Conservation (phyloP, 2,329 filamentous ascomycete genomes). For the Scedosporium minutisporum region DNA sequence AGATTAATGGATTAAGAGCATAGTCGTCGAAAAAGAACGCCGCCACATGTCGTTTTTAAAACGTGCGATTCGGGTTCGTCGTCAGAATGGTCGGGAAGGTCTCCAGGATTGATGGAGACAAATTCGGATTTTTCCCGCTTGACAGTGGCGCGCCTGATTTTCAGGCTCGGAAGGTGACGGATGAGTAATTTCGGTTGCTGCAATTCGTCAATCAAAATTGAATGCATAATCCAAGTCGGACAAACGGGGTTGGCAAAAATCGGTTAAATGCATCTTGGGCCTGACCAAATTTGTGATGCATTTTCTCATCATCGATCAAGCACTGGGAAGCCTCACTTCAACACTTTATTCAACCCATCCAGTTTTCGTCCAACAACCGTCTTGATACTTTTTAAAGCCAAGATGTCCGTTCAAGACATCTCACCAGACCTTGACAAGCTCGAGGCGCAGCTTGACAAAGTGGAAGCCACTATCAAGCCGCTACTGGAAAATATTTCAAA, state of each 20-base stretch:
- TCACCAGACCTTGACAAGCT: constrained; percentile 62
- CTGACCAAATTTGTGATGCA: too few species aligned
- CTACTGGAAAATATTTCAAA: constrained; percentile 58
- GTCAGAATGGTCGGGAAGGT: not conserved
- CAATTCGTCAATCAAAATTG: not conserved
- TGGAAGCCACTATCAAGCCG: constrained; percentile 67
- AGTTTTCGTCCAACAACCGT: not conserved
- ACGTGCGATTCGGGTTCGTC: not conserved
- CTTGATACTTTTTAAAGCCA: not conserved
- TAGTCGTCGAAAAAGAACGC: not conserved
- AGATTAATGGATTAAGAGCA: not conserved
- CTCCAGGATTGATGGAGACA: not conserved
- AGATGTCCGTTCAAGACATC: constrained; percentile 44
- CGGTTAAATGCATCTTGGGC: not conserved
- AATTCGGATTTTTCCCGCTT: not conserved
- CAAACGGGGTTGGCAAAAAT: not conserved
- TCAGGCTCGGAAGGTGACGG: not conserved
- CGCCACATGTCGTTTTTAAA: not conserved
- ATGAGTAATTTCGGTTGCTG: constrained; percentile 1
- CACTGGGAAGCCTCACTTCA: not conserved
- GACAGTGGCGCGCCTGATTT: not conserved
- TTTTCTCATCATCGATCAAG: too few species aligned
- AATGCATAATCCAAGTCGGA: not conserved
- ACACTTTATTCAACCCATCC: not conserved
- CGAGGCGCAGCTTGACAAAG: constrained; percentile 66